Base-by-base conservation (phyloP, 164 flowering plant species). In the Magnolia changhungtana region DNA sequence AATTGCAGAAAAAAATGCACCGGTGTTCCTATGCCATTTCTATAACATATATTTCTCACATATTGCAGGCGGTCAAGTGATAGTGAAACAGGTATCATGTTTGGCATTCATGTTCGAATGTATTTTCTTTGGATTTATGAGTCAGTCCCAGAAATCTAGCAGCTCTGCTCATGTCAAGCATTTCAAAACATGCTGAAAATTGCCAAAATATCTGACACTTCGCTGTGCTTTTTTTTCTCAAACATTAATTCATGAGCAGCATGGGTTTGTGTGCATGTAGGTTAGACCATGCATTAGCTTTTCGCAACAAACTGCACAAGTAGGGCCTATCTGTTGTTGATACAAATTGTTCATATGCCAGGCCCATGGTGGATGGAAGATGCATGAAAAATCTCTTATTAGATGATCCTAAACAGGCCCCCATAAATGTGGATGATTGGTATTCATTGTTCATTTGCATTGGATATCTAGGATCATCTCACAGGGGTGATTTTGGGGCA, bases 41-140 rank as follows among this genome's bases (percentile, higher is more conserved):
- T 96, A 96, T 85, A 96, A 92, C 74, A 86, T 96, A 23, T 92
- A 96, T 75, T 96, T 94, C 79, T 85, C 98, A 18, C 99, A 94
- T 79, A 84, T 92, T 65, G 88, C 98, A 2, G 99, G 97, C 21
- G 98, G 98, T 64, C 97, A 90, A 80, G 93, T 91, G 74, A 96
- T 96, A 72, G 83, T 84, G 23, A 90, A 83, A 82, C 86, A 91
- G 98, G 99, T 91, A 78, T 19, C n/a, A n/a, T 2, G 10, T 49
- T 5, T 55, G 18, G n/a, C 16, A 68, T 37, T 68, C 50, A 14
- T 68, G 19, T 68, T 29, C 18, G 18, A 19, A 64, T n/a, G 24
- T n/a, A n/a, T n/a, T 1, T 29, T 68, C 29, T 68, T 68, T 23
- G 21, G 13, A 65, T 65, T n/a, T 23, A 65, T 65, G 68, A 29